Conservation (phyloP, 139 green algal genomes). For the Coelastrella sp. region DNA sequence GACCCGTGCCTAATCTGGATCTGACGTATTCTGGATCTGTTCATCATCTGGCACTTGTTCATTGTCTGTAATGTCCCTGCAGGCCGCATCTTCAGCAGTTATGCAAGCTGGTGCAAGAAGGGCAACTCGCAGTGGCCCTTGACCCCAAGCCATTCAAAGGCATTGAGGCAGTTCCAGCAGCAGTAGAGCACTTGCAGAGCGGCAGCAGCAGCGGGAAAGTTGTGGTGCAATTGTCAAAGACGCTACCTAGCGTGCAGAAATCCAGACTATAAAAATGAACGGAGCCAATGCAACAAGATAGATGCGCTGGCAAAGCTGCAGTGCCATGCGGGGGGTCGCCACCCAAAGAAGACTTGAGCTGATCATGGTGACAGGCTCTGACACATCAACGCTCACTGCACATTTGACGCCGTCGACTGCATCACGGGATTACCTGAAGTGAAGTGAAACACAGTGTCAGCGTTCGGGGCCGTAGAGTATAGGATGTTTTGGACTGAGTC, state of each 20-base stretch:
- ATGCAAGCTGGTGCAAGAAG: slow-evolving; percentile 58
- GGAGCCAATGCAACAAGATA: neutral
- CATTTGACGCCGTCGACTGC: no score
- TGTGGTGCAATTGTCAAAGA: slow-evolving; percentile 62
- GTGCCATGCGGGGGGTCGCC: no score
- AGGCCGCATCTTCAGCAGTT: slow-evolving; percentile 51
- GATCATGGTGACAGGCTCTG: no score
- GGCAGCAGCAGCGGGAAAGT: slow-evolving; percentile 88
- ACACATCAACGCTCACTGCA: no score
- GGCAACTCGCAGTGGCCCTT: slow-evolving; percentile 52
- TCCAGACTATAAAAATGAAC: slow-evolving; percentile 21
- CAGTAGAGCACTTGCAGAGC: slow-evolving; percentile 80
- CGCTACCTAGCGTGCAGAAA: slow-evolving; percentile 45
- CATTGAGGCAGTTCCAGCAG: slow-evolving; percentile 73
- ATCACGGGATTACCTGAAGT: no score
- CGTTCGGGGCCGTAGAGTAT: no score
- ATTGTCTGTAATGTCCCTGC: neutral
- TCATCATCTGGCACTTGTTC: neutral
- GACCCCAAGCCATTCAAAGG: slow-evolving; percentile 63
- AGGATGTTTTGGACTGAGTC: no score
- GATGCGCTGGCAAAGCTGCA: no score
- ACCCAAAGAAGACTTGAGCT: no score
- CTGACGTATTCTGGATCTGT: neutral
- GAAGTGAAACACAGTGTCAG: no score
- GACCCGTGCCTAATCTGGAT: no score